Evolutionary conservation across 345 rosid genomes (phyloP).

Genomic region (Acer negundo): DNA sequence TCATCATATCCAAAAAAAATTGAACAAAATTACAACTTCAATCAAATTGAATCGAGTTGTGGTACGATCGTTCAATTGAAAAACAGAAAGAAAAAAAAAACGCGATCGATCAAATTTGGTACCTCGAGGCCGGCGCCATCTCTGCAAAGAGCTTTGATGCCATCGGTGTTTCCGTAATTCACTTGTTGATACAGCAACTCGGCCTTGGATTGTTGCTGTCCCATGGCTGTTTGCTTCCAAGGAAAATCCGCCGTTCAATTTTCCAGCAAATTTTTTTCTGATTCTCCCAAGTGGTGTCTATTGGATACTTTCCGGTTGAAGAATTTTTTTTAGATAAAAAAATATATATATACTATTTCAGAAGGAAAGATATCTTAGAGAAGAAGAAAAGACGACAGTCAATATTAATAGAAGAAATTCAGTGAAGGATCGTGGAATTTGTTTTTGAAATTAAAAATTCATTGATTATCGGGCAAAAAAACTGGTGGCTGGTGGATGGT

Average conservation of each 20-base stretch:
- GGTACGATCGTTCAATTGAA: no score
- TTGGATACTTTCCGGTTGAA: no score
- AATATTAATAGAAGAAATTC: background rate
- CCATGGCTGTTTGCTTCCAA: constrained; percentile 44
- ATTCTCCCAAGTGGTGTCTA: background rate
- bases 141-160: constrained; percentile 69
- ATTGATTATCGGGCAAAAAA: background rate
- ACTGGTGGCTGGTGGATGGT: background rate
- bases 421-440: background rate
- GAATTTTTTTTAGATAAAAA: no score
- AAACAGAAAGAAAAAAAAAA: background rate
- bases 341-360: no score
- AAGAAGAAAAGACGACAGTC: background rate
- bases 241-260: constrained; percentile 7
- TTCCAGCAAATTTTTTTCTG: background rate
- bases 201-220: constrained; percentile 92
- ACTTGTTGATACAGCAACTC: constrained; percentile 87
- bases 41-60: background rate
- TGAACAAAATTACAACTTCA: background rate
- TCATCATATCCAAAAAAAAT: background rate
- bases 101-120: background rate
- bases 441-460: background rate
- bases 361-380: background rate
- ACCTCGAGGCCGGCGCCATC: constrained; percentile 98
- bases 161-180: constrained; percentile 68